Evolutionary conservation across 352 stramenopile species (phyloP), one percentile per base, ranked within the genome.

Genomic region (Phytophthora syringae): DNA sequence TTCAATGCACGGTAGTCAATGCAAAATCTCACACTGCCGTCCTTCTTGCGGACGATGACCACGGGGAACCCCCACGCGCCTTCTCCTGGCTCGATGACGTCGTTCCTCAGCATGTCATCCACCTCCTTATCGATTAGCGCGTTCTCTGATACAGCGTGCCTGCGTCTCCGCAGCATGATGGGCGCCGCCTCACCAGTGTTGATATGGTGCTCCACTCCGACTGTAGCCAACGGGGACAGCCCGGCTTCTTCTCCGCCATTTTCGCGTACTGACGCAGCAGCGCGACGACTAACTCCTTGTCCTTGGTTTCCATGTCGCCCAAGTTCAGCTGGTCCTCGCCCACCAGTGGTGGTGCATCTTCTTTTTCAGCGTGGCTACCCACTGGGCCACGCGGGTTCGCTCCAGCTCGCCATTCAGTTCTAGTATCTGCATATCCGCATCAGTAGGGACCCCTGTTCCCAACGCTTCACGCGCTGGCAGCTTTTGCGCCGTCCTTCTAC

Each of bases 1-100:
- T 76, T 76, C 7, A 68, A 27, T 2, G 61, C 45, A 3, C 50
- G 18, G 22, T 69, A 72, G 32, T 76, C 67, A 9, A 76, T 54
- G 21, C 67, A 72, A 25, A 76, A 76, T 0, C 61, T 30, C 1
- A 69, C 62, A 1, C 27, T 59, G 3, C 64, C 57, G 30, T 62
- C 53, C 47, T 68, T 73, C 36, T 73, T 73, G 20, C 44, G 30
- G 1, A 70, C 62, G 0, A 76, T 30, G 0, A 63, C 44, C 15
- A 76, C 68, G 0, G 62, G 68, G 28, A 72, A 70, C 5, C 62
- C 57, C 68, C 58, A 76, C 1, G 60, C 47, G 1, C 56, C 60
- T 22, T 52, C 37, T 16, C 48, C 60, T 34, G 32, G 21, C 30
- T 75, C 51, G 13, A 71, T 55, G 3, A 75, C 44, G 0, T 45